phyloP scores from a whole-genome alignment of 495 filamentous ascomycete genomes.

The Penicillium argentinense region DNA sequence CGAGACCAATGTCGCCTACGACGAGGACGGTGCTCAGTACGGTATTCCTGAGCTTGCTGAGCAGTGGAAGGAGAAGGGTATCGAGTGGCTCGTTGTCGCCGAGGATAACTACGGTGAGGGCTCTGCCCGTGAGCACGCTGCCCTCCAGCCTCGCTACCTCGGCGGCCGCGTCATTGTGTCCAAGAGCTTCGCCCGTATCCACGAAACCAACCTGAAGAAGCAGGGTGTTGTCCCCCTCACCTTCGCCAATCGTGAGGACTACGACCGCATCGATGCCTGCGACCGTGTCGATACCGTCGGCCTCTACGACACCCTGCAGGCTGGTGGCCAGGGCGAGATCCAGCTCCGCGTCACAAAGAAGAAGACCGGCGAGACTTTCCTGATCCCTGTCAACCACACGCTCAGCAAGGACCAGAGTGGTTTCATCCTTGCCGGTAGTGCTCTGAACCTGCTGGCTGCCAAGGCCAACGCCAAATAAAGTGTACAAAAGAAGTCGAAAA shows the following conservation, averaged over 20 bases:
- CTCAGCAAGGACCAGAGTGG: slow-evolving; percentile 83
- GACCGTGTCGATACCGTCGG: slow-evolving; percentile 82
- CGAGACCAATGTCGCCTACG: slow-evolving; percentile 88
- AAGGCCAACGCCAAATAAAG: slow-evolving; percentile 27
- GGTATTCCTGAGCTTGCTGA: slow-evolving; percentile 81
- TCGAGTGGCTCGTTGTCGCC: slow-evolving; percentile 86
- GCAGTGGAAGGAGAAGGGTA: slow-evolving; percentile 69
- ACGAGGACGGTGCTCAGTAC: slow-evolving; percentile 64
- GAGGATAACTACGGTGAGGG: slow-evolving; percentile 99
- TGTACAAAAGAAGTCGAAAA: not conserved
- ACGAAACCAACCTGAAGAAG: slow-evolving; percentile 99
- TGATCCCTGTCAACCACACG: slow-evolving; percentile 59
- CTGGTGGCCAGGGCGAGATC: slow-evolving; percentile 79
- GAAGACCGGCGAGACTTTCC: slow-evolving; percentile 57
- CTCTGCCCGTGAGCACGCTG: slow-evolving; percentile 91
- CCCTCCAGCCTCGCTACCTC: slow-evolving; percentile 92
- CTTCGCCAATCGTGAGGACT: slow-evolving; percentile 83
- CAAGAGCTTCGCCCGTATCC: slow-evolving; percentile 93
- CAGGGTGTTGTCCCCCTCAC: slow-evolving; percentile 94
- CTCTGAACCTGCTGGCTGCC: slow-evolving; percentile 82
- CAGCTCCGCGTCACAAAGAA: slow-evolving; percentile 62
- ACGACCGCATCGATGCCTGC: slow-evolving; percentile 75
- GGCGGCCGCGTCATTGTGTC: slow-evolving; percentile 84
- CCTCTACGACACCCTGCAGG: slow-evolving; percentile 74
- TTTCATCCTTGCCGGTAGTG: slow-evolving; percentile 92